A percentile compares a stretch with the other conserved stretches of the same genome.
Conservation (phyloP, 345 rosid genomes). For the Pugionium dolabratum region DNA sequence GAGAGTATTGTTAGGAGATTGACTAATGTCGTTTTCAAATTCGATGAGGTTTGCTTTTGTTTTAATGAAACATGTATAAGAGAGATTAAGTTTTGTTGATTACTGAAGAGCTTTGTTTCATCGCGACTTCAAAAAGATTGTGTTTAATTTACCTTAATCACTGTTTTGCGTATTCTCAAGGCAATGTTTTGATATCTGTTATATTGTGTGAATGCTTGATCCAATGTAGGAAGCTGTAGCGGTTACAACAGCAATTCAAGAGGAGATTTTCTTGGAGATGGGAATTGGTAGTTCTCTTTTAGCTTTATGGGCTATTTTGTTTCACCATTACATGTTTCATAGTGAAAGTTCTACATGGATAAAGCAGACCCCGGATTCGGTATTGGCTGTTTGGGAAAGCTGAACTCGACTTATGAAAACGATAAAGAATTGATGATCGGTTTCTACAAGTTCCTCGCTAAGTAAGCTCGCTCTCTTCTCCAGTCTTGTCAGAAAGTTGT, state of each 20-base stretch:
- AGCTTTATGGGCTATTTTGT: not conserved
- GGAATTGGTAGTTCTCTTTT: conserved; percentile 53
- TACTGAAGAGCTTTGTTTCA: not conserved
- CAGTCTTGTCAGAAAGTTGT: not conserved
- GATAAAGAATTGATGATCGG: conserved; percentile 78
- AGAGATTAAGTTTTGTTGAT: too few relatives aligned
- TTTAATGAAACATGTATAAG: too few relatives aligned
- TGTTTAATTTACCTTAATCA: not conserved
- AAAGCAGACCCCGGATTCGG: conserved; percentile 77
- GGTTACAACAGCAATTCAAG: conserved; percentile 71
- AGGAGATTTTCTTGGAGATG: conserved; percentile 77
- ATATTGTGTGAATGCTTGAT: not conserved
- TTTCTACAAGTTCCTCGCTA: conserved; percentile 70
- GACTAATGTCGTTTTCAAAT: too few relatives aligned
- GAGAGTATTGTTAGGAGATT: not conserved
- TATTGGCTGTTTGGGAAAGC: conserved; percentile 72
- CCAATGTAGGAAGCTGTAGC: conserved; percentile 77
- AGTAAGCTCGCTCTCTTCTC: conserved; percentile 46
- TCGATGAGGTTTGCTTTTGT: too few relatives aligned
- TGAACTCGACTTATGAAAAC: conserved; percentile 62
- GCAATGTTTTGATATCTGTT: not conserved
- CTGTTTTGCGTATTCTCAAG: too few relatives aligned
- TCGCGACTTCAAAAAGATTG: not conserved
- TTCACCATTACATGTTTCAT: not conserved
- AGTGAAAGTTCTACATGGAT: not conserved